Evolutionary conservation across 176 grass and related monocot genomes (phyloP).

Genomic region (Avena insularis): DNA sequence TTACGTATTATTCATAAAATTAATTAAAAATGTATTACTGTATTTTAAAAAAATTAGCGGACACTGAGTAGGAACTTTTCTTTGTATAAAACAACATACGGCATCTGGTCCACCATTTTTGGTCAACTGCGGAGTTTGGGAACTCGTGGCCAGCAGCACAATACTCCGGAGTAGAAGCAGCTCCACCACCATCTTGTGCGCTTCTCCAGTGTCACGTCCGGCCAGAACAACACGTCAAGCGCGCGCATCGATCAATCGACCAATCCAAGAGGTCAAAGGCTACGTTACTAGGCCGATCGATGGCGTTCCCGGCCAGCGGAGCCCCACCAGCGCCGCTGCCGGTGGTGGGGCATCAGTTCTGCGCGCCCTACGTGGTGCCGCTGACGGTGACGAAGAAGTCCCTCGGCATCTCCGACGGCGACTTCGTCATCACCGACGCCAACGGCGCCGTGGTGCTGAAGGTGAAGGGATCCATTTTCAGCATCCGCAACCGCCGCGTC

Average conservation of each 20-base stretch:
- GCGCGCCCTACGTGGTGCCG: conserved; percentile 60
- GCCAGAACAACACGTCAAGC: background rate
- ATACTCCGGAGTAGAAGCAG: background rate
- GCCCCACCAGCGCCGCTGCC: conserved; percentile 17
- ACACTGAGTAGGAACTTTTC: too few species aligned
- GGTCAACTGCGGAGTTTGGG: background rate
- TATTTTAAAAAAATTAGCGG: too few species aligned
- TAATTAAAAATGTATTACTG: too few species aligned
- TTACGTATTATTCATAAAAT: too few species aligned
- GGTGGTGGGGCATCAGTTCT: conserved; percentile 71
- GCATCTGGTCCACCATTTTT: background rate
- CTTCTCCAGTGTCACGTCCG: background rate
- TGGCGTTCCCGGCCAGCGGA: background rate
- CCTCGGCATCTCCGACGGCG: conserved; percentile 57
- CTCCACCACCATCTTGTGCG: background rate
- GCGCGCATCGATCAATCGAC: background rate
- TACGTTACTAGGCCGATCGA: background rate
- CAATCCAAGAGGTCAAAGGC: background rate
- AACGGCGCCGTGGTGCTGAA: conserved; percentile 66
- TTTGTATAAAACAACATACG: background rate
- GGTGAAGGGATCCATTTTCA: conserved; percentile 61
- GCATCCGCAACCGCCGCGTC: conserved; percentile 54
- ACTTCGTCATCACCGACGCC: conserved; percentile 74
- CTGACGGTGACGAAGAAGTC: conserved; percentile 72
- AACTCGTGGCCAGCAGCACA: background rate